Conservation (phyloP, 2,329 filamentous ascomycete species). For the Talaromyces sp. region DNA sequence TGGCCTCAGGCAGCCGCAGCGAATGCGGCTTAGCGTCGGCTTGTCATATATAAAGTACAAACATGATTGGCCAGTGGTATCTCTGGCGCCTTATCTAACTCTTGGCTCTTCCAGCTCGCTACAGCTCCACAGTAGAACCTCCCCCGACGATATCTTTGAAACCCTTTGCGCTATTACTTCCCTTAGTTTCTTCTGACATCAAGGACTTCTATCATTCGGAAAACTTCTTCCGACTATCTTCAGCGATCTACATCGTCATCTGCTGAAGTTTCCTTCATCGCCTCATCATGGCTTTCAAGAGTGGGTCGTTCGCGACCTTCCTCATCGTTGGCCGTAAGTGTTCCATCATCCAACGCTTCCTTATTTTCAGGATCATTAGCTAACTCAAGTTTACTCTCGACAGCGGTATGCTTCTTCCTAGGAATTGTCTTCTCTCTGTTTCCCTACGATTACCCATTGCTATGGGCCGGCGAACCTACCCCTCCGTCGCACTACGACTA, state of each 20-base stretch:
- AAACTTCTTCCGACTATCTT: background rate
- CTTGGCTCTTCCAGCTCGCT: conserved; percentile 8
- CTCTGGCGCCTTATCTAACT: background rate
- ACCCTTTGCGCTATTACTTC: background rate
- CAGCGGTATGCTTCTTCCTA: conserved; percentile 93
- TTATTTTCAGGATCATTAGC: background rate
- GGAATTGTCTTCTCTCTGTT: conserved; percentile 95
- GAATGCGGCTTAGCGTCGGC: background rate
- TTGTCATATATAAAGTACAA: background rate
- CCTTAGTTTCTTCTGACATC: background rate
- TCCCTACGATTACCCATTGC: conserved; percentile 67
- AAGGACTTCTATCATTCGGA: background rate
- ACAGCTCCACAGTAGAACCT: background rate
- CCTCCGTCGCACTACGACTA: conserved; percentile 69
- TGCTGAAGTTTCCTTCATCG: background rate
- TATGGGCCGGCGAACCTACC: conserved; percentile 44
- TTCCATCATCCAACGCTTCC: conserved; percentile 11
- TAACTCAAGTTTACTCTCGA: background rate
- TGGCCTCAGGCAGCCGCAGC: background rate
- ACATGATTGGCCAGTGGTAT: background rate
- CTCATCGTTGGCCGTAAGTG: conserved; percentile 90
- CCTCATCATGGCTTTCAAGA: conserved; percentile 37
- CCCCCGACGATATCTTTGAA: background rate
- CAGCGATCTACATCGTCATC: background rate
- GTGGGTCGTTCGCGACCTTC: conserved; percentile 83